Evolutionary conservation across 2,329 filamentous ascomycete genomes (phyloP).

Genomic region (Aureobasidium sp.): DNA sequence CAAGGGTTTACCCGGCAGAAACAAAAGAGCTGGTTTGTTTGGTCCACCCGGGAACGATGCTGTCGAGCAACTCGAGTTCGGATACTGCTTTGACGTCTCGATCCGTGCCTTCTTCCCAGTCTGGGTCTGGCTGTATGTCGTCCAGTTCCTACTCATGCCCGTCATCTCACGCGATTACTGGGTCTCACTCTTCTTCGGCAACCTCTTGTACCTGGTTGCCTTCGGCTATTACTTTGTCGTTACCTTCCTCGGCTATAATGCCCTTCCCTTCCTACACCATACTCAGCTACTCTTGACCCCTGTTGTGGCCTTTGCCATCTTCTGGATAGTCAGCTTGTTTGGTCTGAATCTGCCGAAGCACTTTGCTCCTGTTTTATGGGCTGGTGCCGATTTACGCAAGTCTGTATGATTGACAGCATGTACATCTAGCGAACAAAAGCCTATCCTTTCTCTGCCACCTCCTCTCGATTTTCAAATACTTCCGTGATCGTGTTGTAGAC

Average conservation of each 20-base stretch:
- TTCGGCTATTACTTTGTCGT: constrained; percentile 62
- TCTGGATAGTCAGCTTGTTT: constrained; percentile 51
- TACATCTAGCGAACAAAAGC: neutral
- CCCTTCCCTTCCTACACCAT: constrained; percentile 59
- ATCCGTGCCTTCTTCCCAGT: constrained; percentile 62
- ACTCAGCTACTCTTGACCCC: constrained; percentile 59
- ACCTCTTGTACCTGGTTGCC: constrained; percentile 60
- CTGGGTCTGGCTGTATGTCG: constrained; percentile 59
- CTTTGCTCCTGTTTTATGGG: constrained; percentile 45
- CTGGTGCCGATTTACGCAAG: constrained; percentile 36
- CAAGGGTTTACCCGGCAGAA: constrained; percentile 43
- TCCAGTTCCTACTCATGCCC: constrained; percentile 62
- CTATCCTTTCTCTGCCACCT: neutral
- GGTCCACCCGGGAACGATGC: constrained; percentile 45
- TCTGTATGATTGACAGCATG: constrained; percentile 18
- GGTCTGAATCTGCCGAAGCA: constrained; percentile 46
- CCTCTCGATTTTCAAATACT: neutral
- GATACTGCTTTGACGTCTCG: constrained; percentile 64
- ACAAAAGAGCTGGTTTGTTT: constrained; percentile 52
- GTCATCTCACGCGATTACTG: constrained; percentile 49
- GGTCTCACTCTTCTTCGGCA: constrained; percentile 55
- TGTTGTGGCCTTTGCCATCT: constrained; percentile 50
- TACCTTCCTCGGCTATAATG: constrained; percentile 63
- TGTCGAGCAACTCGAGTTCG: constrained; percentile 57
- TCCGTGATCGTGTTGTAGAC: neutral